Conservation (phyloP, 768 basidiomycete species). For the Boletus bicolor region DNA sequence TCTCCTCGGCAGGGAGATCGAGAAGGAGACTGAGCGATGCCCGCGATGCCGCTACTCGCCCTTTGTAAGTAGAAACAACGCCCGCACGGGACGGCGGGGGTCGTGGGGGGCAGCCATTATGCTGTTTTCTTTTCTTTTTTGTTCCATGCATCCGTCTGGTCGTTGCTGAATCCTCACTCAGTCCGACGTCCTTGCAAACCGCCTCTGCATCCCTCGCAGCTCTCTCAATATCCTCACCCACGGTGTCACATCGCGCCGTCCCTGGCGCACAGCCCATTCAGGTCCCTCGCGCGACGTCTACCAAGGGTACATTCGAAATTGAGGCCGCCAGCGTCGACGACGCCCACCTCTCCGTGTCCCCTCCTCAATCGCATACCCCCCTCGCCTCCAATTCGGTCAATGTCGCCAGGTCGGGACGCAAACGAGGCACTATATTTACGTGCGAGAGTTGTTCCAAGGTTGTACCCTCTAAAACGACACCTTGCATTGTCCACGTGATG, state of each 20-base stretch:
- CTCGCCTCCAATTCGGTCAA: slow-evolving; percentile 10
- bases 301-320: slow-evolving; percentile 3
- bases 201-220: slow-evolving; percentile 40
- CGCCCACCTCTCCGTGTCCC: slow-evolving; percentile 9
- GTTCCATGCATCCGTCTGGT: neutral
- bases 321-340: slow-evolving; percentile 18
- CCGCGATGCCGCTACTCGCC: slow-evolving; percentile 69
- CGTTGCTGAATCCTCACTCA: slow-evolving; percentile 14
- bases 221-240: slow-evolving; percentile 40
- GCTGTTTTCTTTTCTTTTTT: too few species aligned
- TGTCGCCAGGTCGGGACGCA: slow-evolving; percentile 51
- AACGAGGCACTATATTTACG: slow-evolving; percentile 80
- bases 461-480: neutral
- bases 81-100: neutral
- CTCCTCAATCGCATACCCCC: slow-evolving; percentile 3
- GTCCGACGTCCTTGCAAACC: slow-evolving; percentile 36
- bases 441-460: slow-evolving; percentile 97
- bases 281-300: neutral
- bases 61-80: slow-evolving; percentile 53
- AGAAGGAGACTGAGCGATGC: slow-evolving; percentile 76
- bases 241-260: slow-evolving; percentile 25
- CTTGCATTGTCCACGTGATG: slow-evolving; percentile 2
- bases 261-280: slow-evolving; percentile 14
- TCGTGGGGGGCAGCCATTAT: neutral
- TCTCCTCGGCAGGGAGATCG: slow-evolving; percentile 68